phyloP scores from a whole-genome alignment of 2,329 filamentous ascomycete genomes.

The Curvularia spicifera region DNA sequence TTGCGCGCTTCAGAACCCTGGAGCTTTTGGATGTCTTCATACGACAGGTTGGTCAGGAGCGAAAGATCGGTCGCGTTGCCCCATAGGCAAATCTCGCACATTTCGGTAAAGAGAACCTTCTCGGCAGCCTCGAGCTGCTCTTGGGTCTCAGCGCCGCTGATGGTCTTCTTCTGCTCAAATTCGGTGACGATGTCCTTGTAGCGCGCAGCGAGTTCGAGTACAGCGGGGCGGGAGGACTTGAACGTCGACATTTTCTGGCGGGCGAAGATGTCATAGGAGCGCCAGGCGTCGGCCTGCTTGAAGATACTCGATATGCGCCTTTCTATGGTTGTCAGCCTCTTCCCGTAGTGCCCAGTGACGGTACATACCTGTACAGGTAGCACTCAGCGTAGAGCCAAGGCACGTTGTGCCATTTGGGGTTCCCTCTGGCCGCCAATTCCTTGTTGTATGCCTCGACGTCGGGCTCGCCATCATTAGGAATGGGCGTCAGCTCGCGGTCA shows the following conservation, averaged over 20 bases:
- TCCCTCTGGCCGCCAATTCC: constrained; percentile 76
- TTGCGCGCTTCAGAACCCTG: constrained; percentile 89
- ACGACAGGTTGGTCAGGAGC: constrained; percentile 85
- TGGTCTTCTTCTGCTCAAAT: constrained; percentile 61
- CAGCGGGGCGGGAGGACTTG: constrained; percentile 85
- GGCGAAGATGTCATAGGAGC: constrained; percentile 85
- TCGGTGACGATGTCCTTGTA: constrained; percentile 77
- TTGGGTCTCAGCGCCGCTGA: constrained; percentile 53
- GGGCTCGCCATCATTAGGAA: constrained; percentile 75
- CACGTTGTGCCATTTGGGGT: constrained; percentile 79
- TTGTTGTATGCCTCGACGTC: constrained; percentile 85
- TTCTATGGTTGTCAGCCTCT: constrained; percentile 44
- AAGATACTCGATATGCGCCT: constrained; percentile 84
- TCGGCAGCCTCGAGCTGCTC: constrained; percentile 70
- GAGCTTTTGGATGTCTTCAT: constrained; percentile 95
- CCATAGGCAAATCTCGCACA: constrained; percentile 97
- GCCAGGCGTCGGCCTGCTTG: constrained; percentile 79
- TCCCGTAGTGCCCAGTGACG: too few species aligned
- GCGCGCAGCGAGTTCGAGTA: constrained; percentile 78
- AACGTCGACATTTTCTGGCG: constrained; percentile 92
- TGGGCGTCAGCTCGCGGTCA: constrained; percentile 76
- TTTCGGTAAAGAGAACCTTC: constrained; percentile 81
- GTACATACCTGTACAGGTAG: constrained; percentile 79
- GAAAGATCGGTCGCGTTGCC: constrained; percentile 96
- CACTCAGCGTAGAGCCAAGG: constrained; percentile 94